Percentiles rank a stretch among this genome's conserved stretches.
Conservation (phyloP, 225 moss, liverwort and hornwort species). For the Marchantia polymorpha region DNA sequence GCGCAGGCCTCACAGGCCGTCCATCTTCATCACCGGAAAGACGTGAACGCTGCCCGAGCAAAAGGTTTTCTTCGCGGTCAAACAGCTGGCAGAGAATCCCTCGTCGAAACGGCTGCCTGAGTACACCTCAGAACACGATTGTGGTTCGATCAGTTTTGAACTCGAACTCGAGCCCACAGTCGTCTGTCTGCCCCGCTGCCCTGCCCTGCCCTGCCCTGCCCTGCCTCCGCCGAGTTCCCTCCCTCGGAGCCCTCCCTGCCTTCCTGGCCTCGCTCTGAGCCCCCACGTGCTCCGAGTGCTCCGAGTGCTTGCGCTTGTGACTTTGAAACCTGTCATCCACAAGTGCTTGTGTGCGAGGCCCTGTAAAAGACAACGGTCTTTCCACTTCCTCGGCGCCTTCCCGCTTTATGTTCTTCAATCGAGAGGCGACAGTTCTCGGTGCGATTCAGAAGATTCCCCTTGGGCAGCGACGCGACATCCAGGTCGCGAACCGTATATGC, state of each 20-base stretch:
- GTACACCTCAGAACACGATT: no score
- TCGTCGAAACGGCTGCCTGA: constrained; percentile 10
- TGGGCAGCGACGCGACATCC: not conserved
- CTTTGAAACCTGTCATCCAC: not conserved
- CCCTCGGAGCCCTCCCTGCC: no score
- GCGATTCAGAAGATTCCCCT: not conserved
- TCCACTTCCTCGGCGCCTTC: not conserved
- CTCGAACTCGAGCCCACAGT: not conserved
- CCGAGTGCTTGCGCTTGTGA: no score
- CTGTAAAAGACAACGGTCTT: not conserved
- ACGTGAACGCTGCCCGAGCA: not conserved
- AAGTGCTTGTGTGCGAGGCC: not conserved
- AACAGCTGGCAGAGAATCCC: not conserved
- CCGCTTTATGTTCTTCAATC: not conserved
- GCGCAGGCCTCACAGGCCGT: not conserved
- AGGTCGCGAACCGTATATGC: not conserved
- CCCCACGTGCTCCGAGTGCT: not conserved
- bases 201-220: no score
- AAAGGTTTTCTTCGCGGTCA: not conserved
- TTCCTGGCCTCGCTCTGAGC: not conserved
- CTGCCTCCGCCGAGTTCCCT: no score
- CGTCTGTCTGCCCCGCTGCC: not conserved
- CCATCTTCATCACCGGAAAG: constrained; percentile 9
- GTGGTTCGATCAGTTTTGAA: not conserved
- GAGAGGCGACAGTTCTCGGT: not conserved